Base-by-base conservation (phyloP, 2,329 filamentous ascomycete genomes). In the Arthrobotrys musiformis region DNA sequence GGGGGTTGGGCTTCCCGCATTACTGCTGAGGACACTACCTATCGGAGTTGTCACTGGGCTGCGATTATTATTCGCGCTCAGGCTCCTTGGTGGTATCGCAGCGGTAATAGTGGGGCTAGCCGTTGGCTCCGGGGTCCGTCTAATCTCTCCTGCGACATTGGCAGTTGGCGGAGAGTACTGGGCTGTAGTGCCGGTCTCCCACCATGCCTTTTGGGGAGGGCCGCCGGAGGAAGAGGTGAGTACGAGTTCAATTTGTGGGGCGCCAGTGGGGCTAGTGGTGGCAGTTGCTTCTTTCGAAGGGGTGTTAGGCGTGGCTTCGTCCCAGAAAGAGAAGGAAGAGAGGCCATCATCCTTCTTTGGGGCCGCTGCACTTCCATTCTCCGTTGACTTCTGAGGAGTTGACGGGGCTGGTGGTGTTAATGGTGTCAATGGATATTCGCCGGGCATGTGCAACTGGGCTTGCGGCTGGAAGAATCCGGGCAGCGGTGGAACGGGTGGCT, bases 381-480 rank as follows among this genome's bases (percentile, higher is more conserved):
- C 66, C 1, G 37, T 5, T 1, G 52, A 9, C 15, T 26, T 56
- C 22, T 58, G 54, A 24, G 54, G 54, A 9, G 54, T 58, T 17
- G 11, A 24, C 9, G 33, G 54, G 19, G 4, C 54, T 24, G 40
- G 40, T 1, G 42, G 26, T 0, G 63, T 50, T 8, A 52, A 48
- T 15, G 73, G 73, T 4, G 74, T 78, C 24, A 66, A 9, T 7
- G 74, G 74, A 22, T 72, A 78, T 33, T 78, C 74, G n/a, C 74
- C 74, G 1, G 74, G 74, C 60, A 77, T 77, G 66, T 77, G 66
- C 4, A 67, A 17, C 17, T 77, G 64, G 11, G 61, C 33, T 37
- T 70, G 73, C 33, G 73, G 40, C 9, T 70, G 66, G 26, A 58
- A 77, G n/a, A 66, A 19, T n/a, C 73, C 60, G 1, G 73, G 73